A percentile compares a stretch with the other conserved stretches of the same genome.
These are phyloP conservation scores for Halocafeteria seosinensis DNA, from an alignment of 108 stramenopile species.

Conservation along the genomic window DNA sequence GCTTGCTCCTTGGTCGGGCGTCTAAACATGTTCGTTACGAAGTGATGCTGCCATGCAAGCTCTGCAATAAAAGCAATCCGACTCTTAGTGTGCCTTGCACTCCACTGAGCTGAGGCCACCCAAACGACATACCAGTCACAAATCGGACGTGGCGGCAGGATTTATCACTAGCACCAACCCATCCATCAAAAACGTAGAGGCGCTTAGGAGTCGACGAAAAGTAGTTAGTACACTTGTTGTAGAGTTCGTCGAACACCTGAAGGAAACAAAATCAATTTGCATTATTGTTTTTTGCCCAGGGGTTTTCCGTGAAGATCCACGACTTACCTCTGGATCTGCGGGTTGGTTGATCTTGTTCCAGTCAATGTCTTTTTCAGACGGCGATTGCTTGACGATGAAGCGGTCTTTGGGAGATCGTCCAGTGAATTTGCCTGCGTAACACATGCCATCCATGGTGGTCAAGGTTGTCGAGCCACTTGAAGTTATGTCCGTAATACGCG, in stretches of 20 bases:
- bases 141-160: slow-evolving; percentile 75
- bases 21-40: slow-evolving; percentile 91
- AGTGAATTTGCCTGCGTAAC: not conserved
- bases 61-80: too few species aligned
- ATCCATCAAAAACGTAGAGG: slow-evolving; percentile 77
- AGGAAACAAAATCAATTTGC: too few species aligned
- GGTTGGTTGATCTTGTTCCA: slow-evolving; percentile 83
- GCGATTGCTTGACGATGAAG: slow-evolving; percentile 28
- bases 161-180: slow-evolving; percentile 65
- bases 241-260: slow-evolving; percentile 75
- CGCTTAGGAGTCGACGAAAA: not conserved
- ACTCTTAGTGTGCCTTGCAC: too few species aligned
- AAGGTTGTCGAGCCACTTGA: not conserved
- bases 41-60: slow-evolving; percentile 93
- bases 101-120: too few species aligned
- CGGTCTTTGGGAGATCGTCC: not conserved
- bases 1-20: slow-evolving; percentile 53
- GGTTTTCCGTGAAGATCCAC: too few species aligned
- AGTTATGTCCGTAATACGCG: not conserved
- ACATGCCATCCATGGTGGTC: not conserved
- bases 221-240: not conserved
- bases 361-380: slow-evolving; percentile 56
- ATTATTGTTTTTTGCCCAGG: too few species aligned
- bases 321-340: slow-evolving; percentile 62
- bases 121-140: too few species aligned